Percentiles rank a stretch among this genome's conserved stretches.
Evolutionary conservation across 2,329 filamentous ascomycete genomes (phyloP).

Genomic region (Epicoccum nigrum): DNA sequence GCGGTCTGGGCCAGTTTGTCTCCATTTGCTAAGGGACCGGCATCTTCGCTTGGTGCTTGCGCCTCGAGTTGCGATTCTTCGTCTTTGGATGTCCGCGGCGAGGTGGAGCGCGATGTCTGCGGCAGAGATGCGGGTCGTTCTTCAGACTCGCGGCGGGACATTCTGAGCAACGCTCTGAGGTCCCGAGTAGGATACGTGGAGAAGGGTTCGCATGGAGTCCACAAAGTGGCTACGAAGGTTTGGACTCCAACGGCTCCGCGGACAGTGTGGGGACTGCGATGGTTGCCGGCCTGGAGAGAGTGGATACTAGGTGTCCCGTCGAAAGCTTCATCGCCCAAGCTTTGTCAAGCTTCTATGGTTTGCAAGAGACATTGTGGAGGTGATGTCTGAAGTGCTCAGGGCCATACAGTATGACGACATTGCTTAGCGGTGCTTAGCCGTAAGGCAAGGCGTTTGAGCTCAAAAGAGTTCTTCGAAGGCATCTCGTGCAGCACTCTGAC

Average conservation of each 20-base stretch:
- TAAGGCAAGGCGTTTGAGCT: not conserved
- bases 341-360: slow-evolving; percentile 3
- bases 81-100: slow-evolving; percentile 6
- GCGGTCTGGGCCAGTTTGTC: not conserved
- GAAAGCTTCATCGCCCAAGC: slow-evolving; percentile 16
- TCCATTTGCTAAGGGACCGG: not conserved
- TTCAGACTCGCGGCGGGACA: slow-evolving; percentile 2
- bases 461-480: not conserved
- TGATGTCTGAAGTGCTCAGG: not conserved
- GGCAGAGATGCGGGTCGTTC: not conserved
- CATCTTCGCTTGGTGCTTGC: not conserved
- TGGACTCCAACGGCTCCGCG: not conserved
- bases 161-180: slow-evolving; percentile 1
- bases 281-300: not conserved
- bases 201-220: not conserved
- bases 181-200: not conserved
- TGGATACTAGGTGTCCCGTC: slow-evolving; percentile 4
- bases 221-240: slow-evolving; percentile 1
- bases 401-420: slow-evolving; percentile 12
- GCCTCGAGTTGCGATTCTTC: slow-evolving; percentile 2
- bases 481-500: slow-evolving; percentile 12
- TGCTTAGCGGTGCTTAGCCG: not conserved
- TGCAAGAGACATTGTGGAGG: not conserved
- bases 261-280: slow-evolving; percentile 11
- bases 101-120: slow-evolving; percentile 1